Percentiles rank a stretch among this genome's conserved stretches.
Evolutionary conservation across 176 grass and related monocot species (phyloP).

Genomic region (Alloteropsis semialata): DNA sequence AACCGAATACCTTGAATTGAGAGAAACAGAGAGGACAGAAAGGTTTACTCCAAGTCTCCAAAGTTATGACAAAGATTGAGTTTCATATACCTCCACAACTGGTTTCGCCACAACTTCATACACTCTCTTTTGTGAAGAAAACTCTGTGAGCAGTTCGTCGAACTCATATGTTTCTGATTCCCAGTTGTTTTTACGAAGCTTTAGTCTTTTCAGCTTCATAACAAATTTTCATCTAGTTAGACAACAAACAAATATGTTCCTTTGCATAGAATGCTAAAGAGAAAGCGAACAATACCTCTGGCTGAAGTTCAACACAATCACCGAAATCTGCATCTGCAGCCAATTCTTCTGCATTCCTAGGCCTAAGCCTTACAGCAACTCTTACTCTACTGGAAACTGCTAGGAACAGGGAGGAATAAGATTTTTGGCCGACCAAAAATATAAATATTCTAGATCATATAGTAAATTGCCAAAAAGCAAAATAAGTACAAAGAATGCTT

Average conservation of each 20-base stretch:
- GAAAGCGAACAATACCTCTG: constrained; percentile 54
- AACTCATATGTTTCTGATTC: constrained; percentile 95
- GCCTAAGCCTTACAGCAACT: constrained; percentile 96
- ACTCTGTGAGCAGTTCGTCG: constrained; percentile 97
- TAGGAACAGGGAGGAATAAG: background rate
- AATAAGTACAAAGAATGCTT: background rate
- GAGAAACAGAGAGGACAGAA: background rate
- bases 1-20: background rate
- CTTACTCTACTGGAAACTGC: constrained; percentile 94
- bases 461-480: constrained; percentile 6
- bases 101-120: constrained; percentile 99
- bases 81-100: constrained; percentile 85
- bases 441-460: background rate
- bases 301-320: constrained; percentile 95
- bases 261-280: constrained; percentile 1
- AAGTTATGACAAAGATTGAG: constrained; percentile 18
- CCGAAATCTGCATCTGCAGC: constrained; percentile 91
- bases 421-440: constrained; percentile 8
- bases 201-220: constrained; percentile 93
- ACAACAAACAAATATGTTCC: constrained; percentile 19
- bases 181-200: constrained; percentile 99
- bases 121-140: constrained; percentile 96
- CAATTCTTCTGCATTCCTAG: constrained; percentile 81
- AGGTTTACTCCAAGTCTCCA: background rate
- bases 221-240: constrained; percentile 13